These are phyloP conservation scores for Trichosporon sp. DNA, from an alignment of 1,284 basidiomycete genomes.

Conservation along the genomic window DNA sequence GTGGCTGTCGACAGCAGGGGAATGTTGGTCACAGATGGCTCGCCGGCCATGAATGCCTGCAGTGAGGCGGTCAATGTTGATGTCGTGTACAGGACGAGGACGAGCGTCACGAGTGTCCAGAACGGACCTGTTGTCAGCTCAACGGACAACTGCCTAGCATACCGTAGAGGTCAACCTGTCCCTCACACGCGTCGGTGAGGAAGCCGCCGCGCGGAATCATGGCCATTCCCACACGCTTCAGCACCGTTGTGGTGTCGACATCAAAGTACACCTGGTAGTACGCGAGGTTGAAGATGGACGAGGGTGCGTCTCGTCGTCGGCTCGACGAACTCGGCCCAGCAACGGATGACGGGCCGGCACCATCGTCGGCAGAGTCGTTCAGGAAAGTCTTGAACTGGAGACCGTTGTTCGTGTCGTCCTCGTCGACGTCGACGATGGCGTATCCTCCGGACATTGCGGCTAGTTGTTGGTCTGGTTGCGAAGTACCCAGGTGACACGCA, in stretches of 20 bases:
- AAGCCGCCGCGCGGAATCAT: slow-evolving; percentile 59
- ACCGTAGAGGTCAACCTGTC: slow-evolving; percentile 60
- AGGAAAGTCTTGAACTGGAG: slow-evolving; percentile 56
- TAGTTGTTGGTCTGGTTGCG: slow-evolving; percentile 5
- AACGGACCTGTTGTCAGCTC: slow-evolving; percentile 68
- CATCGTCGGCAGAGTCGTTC: slow-evolving; percentile 28
- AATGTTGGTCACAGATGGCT: slow-evolving; percentile 63
- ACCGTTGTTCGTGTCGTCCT: slow-evolving; percentile 48
- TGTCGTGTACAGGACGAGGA: slow-evolving; percentile 85
- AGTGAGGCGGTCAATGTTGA: slow-evolving; percentile 85
- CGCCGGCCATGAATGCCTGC: slow-evolving; percentile 69
- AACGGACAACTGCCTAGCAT: slow-evolving; percentile 8
- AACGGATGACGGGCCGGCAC: neutral
- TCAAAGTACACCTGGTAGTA: slow-evolving; percentile 60
- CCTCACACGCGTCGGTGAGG: slow-evolving; percentile 57
- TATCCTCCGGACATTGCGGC: slow-evolving; percentile 46
- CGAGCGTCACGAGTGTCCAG: slow-evolving; percentile 90
- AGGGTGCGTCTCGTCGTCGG: slow-evolving; percentile 38
- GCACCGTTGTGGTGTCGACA: slow-evolving; percentile 57
- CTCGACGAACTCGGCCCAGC: neutral
- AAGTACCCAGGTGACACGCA: slow-evolving; percentile 15
- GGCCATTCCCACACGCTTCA: slow-evolving; percentile 56
- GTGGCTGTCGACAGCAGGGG: slow-evolving; percentile 77
- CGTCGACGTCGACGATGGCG: slow-evolving; percentile 55
- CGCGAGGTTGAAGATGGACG: slow-evolving; percentile 57